Evolutionary conservation across 768 basidiomycete genomes (phyloP), one percentile per base, ranked within the genome.

Genomic region (Podaxis sp.): DNA sequence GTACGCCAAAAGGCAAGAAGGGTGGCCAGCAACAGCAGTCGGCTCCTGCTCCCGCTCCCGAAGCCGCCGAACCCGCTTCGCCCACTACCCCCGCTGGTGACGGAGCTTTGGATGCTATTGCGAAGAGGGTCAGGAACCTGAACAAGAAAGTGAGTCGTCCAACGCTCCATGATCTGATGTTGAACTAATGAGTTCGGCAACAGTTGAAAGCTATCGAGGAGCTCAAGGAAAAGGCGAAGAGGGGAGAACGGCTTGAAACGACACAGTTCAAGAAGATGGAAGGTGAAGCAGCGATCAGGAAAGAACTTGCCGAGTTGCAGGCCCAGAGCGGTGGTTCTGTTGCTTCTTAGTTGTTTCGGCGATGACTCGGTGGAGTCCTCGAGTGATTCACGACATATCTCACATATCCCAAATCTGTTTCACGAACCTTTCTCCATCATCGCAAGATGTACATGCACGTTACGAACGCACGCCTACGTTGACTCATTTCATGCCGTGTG

Each of bases 171-270:
- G 36, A 33, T 54, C 6, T 15, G 15, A 6, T 42, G 22, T 59
- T 63, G 11, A 40, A 22, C 30, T 57, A 8, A 59, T 24, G 15
- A 8, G 33, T 24, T 55, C 19, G 22, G 46, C 59, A 28, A 40
- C 67, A 97, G 95, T 82, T 99, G 67, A 98, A 97, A 74, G 96
- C 96, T n/a, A 99, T 99, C 67, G 95, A 98, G 22, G 96, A 99
- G 70, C 86, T 99, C 55, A 99, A 98, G 79, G 93, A 92, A 67
- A 95, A 95, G 79, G 84, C 86, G 28, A 89, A 85, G 70, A 85
- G 91, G 39, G 96, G 97, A 0, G 96, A 99, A 74, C 85, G 89
- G 60, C 82, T 99, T 33, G 96, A 99, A 75, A 89, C 88, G 61
- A 99, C 96, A 17, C 96, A 99, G 76, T 79, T 96, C 68, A 92